Percentiles rank a stretch among this genome's conserved stretches.
Evolutionary conservation across 805 yeast genomes (phyloP).

Genomic region (Ogataea pignaliae): DNA sequence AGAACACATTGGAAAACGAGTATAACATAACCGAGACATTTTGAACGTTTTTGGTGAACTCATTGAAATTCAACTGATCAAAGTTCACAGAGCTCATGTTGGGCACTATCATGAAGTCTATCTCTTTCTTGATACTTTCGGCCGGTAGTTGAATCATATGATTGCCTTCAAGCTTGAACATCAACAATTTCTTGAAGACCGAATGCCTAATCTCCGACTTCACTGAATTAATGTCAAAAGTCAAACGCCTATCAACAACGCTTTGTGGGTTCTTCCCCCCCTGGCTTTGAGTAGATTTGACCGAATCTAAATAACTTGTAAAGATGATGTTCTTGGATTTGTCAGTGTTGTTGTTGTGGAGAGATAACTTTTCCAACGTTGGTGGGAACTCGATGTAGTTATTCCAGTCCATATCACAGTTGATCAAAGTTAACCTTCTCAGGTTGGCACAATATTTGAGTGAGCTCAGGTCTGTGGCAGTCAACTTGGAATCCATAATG

Average conservation of each 20-base stretch:
- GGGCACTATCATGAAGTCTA: conserved; percentile 15
- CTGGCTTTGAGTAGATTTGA: not conserved
- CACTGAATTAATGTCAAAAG: conserved; percentile 14
- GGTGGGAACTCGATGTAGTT: conserved; percentile 15
- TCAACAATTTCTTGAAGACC: not conserved
- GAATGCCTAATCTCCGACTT: conserved; percentile 6
- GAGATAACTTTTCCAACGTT: conserved; percentile 10
- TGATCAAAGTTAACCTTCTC: conserved; percentile 10
- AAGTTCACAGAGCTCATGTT: conserved; percentile 11
- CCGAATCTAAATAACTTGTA: too few relatives aligned
- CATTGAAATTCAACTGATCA: conserved; percentile 3
- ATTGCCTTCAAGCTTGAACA: conserved; percentile 4
- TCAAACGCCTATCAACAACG: conserved; percentile 1
- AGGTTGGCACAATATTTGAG: conserved; percentile 6
- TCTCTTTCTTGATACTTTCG: not conserved
- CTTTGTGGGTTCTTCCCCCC: not conserved
- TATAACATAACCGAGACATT: conserved; percentile 6
- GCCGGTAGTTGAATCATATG: conserved; percentile 4
- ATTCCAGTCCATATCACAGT: conserved; percentile 19
- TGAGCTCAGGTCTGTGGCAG: conserved; percentile 7
- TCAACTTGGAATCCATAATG: conserved; percentile 16
- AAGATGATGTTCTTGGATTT: conserved; percentile 11
- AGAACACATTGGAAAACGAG: conserved; percentile 14
- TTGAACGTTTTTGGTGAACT: not conserved
- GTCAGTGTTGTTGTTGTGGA: conserved; percentile 13